Evolutionary conservation across 2,329 filamentous ascomycete genomes (phyloP).

Genomic region (Gaeumannomyces sp.): DNA sequence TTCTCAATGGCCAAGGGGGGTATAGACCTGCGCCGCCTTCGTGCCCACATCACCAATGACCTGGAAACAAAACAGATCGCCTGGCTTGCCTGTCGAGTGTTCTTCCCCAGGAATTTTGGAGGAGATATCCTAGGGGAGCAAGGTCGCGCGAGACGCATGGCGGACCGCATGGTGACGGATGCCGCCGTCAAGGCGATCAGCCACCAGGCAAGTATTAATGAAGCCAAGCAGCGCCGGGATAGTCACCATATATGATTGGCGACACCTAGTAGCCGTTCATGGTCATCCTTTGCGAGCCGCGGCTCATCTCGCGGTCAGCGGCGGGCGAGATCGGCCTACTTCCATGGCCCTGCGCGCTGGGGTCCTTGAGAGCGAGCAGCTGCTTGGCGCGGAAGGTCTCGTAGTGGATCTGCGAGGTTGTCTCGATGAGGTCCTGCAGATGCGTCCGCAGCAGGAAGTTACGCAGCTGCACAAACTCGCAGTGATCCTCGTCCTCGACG

Average conservation of each 20-base stretch:
- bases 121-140: background rate
- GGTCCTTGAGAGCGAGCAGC: slow-evolving; percentile 95
- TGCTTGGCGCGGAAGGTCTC: slow-evolving; percentile 99
- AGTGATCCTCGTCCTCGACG: slow-evolving; percentile 98
- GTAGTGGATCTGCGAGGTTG: slow-evolving; percentile 99
- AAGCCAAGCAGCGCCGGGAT: slow-evolving; percentile 1
- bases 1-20: background rate
- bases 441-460: slow-evolving; percentile 99
- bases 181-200: background rate
- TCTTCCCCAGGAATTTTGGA: background rate
- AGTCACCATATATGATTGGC: slow-evolving; percentile 10
- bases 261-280: slow-evolving; percentile 90
- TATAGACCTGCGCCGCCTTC: background rate
- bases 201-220: background rate
- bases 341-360: slow-evolving; percentile 74
- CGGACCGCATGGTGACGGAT: background rate
- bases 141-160: background rate
- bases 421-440: slow-evolving; percentile 97
- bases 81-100: background rate
- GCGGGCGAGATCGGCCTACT: slow-evolving; percentile 93
- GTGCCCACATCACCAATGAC: background rate
- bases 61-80: background rate
- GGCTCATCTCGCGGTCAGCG: slow-evolving; percentile 91
- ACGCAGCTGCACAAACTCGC: slow-evolving; percentile 97
- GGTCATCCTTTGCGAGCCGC: slow-evolving; percentile 92